Percentiles rank a stretch among this genome's conserved stretches.
phyloP scores from a whole-genome alignment of 176 grass and related monocot species.

The Leersia perrieri region DNA sequence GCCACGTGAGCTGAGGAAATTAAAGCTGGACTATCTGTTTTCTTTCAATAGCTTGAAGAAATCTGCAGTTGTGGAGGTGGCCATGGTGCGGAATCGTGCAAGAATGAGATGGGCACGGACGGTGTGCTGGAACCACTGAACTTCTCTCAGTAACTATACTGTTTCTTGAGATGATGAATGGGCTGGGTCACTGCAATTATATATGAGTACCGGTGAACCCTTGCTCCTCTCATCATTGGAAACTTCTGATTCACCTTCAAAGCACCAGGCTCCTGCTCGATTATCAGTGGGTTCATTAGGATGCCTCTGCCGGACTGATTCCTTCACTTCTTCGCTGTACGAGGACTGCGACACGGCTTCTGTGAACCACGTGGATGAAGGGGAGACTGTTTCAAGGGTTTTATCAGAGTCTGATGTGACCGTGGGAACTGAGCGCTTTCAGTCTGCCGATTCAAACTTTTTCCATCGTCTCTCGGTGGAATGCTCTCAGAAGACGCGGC shows the following conservation, averaged over 20 bases:
- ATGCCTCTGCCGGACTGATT: conserved; percentile 57
- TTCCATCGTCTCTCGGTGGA: conserved; percentile 59
- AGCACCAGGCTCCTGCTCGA: conserved; percentile 21
- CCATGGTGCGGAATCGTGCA: background rate
- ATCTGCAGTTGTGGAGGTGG: conserved; percentile 13
- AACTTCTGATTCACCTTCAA: conserved; percentile 50
- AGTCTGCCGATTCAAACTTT: conserved; percentile 70
- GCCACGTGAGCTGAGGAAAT: background rate
- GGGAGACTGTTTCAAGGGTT: conserved; percentile 29
- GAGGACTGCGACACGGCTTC: conserved; percentile 53
- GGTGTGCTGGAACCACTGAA: conserved; percentile 18
- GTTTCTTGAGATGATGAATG: conserved; percentile 43
- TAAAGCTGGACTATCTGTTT: conserved; percentile 13
- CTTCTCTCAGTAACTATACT: background rate
- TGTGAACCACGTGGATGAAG: conserved; percentile 50
- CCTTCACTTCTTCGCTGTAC: conserved; percentile 58
- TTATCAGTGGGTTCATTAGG: conserved; percentile 38
- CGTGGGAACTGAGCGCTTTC: conserved; percentile 40
- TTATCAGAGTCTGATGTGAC: conserved; percentile 38
- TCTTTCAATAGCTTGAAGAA: conserved; percentile 39
- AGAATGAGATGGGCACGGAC: conserved; percentile 20
- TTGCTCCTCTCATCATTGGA: conserved; percentile 51
- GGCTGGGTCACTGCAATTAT: conserved; percentile 39
- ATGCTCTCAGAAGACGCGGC: conserved; percentile 75
- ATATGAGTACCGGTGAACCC: conserved; percentile 71